These are phyloP conservation scores for Geotrichum carabidarum DNA, from an alignment of 1,139 yeast species.

Conservation along the genomic window DNA sequence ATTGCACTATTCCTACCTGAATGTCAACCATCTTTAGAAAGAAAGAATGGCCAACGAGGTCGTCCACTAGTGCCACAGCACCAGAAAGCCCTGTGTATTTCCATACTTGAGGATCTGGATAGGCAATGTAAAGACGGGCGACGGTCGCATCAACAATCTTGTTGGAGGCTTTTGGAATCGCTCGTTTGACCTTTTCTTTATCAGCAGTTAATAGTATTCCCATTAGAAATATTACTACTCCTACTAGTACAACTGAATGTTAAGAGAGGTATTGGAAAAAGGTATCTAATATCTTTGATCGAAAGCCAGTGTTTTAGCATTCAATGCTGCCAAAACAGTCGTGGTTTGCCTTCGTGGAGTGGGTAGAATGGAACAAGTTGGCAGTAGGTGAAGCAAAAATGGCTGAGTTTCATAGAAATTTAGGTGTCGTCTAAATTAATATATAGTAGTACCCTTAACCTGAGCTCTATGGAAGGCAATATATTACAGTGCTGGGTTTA, in stretches of 20 bases:
- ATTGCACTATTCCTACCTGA: conserved; percentile 22
- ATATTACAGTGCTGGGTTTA: conserved; percentile 9
- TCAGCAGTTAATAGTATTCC: conserved; percentile 62
- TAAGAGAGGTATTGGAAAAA: too few species aligned
- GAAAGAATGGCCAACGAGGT: conserved; percentile 88
- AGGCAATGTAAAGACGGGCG: conserved; percentile 82
- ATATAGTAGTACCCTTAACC: conserved; percentile 12
- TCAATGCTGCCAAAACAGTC: neutral
- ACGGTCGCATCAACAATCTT: conserved; percentile 87
- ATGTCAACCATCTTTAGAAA: conserved; percentile 86
- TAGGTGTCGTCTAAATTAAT: neutral
- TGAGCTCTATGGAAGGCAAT: neutral
- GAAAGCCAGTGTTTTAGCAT: neutral
- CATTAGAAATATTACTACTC: conserved; percentile 38
- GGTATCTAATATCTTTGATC: neutral
- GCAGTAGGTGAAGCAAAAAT: neutral
- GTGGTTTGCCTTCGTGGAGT: neutral
- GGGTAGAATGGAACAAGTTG: neutral
- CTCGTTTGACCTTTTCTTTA: conserved; percentile 82
- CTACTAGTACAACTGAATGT: neutral
- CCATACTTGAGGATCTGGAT: conserved; percentile 81
- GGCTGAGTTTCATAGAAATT: conserved; percentile 5
- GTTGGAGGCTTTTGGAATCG: conserved; percentile 80
- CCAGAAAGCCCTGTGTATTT: conserved; percentile 83
- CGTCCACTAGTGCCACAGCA: conserved; percentile 83